These are phyloP conservation scores for Neopestalotiopsis rosae DNA, from an alignment of 2,329 filamentous ascomycete genomes.

Conservation along the genomic window DNA sequence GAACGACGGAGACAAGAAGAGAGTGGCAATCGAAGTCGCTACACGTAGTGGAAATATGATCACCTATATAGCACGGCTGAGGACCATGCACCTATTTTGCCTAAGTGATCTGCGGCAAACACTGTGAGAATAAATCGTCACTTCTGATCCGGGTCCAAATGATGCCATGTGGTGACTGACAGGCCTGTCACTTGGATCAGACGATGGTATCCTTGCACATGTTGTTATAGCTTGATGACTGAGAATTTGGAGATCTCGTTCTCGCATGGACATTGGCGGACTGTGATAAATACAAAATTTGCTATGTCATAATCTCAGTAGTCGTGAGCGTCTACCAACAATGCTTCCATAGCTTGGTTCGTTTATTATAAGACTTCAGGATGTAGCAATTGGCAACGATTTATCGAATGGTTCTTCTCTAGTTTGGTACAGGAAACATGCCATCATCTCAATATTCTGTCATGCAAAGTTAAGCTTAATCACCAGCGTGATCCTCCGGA, in stretches of 20 bases:
- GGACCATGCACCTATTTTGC: slow-evolving; percentile 11
- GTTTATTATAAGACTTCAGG: no score
- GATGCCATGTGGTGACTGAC: not conserved
- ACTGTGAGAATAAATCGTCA: not conserved
- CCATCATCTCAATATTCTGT: not conserved
- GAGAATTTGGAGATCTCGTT: not conserved
- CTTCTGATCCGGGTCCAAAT: not conserved
- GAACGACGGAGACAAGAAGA: not conserved
- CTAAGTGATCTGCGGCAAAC: slow-evolving; percentile 15
- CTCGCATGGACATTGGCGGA: not conserved
- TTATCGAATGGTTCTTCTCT: not conserved
- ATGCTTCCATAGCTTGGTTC: no score
- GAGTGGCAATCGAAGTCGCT: not conserved
- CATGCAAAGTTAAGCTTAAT: slow-evolving; percentile 5
- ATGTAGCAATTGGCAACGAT: not conserved
- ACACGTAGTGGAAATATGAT: not conserved
- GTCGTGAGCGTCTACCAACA: no score
- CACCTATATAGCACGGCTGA: not conserved
- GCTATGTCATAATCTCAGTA: no score
- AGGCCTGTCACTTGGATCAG: slow-evolving; percentile 12
- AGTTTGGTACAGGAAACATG: not conserved
- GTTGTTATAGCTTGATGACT: not conserved
- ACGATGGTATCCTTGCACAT: not conserved
- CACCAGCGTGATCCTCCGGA: not conserved
- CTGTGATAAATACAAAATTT: not conserved